Evolutionary conservation across 176 grass and related monocot genomes (phyloP).

Genomic region (Typha latifolia): DNA sequence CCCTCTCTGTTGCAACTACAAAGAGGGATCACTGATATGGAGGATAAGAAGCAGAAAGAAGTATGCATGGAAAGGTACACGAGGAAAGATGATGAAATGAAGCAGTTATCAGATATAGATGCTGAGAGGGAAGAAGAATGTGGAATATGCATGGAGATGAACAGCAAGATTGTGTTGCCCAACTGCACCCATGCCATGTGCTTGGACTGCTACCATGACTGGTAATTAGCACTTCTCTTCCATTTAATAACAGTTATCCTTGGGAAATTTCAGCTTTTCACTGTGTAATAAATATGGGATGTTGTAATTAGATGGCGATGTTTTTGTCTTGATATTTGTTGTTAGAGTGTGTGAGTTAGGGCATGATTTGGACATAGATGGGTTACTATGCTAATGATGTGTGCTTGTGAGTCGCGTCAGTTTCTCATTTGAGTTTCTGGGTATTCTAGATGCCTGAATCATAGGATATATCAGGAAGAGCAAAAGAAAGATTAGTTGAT

Average conservation of each 20-base stretch:
- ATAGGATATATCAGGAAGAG: no score
- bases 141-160: conserved; percentile 72
- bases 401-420: no score
- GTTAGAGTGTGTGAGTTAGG: no score
- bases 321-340: no score
- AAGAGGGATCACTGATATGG: conserved; percentile 63
- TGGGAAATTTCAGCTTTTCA: conserved; percentile 10
- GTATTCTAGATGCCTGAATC: no score
- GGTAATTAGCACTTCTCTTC: conserved; percentile 23
- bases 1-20: conserved; percentile 84
- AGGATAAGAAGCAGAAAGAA: conserved; percentile 61
- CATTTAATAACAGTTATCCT: conserved; percentile 17
- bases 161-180: conserved; percentile 75
- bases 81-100: conserved; percentile 43
- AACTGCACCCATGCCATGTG: conserved; percentile 76
- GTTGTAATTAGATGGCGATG: no score
- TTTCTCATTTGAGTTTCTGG: no score
- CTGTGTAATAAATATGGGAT: background rate
- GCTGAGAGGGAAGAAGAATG: conserved; percentile 89
- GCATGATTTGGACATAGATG: no score
- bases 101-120: conserved; percentile 55
- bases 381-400: no score
- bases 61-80: conserved; percentile 57
- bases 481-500: no score
- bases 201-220: conserved; percentile 58